A percentile compares a stretch with the other conserved stretches of the same genome.
Evolutionary conservation across 164 flowering plant genomes (phyloP).

Genomic region (Nelumbo lutea): DNA sequence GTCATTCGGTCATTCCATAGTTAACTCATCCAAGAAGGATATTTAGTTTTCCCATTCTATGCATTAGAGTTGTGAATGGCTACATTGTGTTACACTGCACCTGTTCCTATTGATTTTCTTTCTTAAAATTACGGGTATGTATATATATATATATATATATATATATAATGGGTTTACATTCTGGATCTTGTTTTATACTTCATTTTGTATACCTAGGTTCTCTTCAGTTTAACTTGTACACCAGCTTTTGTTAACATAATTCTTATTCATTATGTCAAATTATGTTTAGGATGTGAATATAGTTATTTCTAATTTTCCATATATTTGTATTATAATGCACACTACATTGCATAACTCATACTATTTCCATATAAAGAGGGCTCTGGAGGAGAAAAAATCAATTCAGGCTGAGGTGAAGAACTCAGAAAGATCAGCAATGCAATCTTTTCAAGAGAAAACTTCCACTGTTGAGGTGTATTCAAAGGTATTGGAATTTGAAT

Average conservation of each 20-base stretch:
- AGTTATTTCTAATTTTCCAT: background rate
- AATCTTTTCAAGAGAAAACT: slow-evolving; percentile 59
- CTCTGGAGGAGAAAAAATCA: slow-evolving; percentile 73
- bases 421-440: slow-evolving; percentile 65
- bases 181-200: too few relatives aligned
- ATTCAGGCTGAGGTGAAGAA: slow-evolving; percentile 45
- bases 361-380: slow-evolving; percentile 34
- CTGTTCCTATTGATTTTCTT: too few relatives aligned
- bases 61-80: too few relatives aligned
- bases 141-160: too few relatives aligned
- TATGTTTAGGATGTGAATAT: background rate
- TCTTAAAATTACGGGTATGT: too few relatives aligned
- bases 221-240: background rate
- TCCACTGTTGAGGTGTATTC: slow-evolving; percentile 54
- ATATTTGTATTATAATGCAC: background rate
- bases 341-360: background rate
- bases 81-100: too few relatives aligned
- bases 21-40: too few relatives aligned
- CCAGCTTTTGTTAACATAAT: too few relatives aligned
- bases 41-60: too few relatives aligned
- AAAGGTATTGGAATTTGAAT: slow-evolving; percentile 39
- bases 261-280: background rate
- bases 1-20: too few relatives aligned
- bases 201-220: background rate
- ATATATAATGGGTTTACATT: too few relatives aligned